Base-by-base conservation (phyloP, 371 early-diverging fungal genomes). In the Mortierella sp. region DNA sequence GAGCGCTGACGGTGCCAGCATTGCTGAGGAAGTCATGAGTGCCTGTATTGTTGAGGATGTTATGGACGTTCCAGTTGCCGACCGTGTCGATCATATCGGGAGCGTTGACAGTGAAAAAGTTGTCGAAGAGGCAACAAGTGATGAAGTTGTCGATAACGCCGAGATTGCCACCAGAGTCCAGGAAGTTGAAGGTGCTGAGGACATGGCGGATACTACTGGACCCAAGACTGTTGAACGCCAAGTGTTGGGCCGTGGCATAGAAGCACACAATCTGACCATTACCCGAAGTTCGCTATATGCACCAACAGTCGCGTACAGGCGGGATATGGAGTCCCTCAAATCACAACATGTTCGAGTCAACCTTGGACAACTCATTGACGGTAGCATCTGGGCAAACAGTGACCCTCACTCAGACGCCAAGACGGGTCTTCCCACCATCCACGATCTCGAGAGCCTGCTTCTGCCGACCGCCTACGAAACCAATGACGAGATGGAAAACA, bases 281-380 rank as follows among this genome's bases (percentile, higher is more conserved):
- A 26, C 2, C 30, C 23, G 50, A 17, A n/a, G 30, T 28, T 14
- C 31, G 30, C 50, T 50, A 23, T 50, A 50, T 28, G 50, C 50
- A n/a, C 50, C 50, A 28, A 30, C 30, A n/a, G n/a, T 30, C 27
- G 14, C 50, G 28, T 30, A 50, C 30, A 14, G 31, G 30, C 26
- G 28, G 30, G 9, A 50, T 6, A 50, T 50, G 50, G 50, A 50
- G 30, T n/a, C 50, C 28, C 26, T 50, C 30, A 50, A 50, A 28
- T 23, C 50, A 12, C 50, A 50, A 14, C 26, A 6, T n/a, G 30
- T 50, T 8, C 28, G 17, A 17, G 50, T 50, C 23, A 50, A 50
- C 28, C 50, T 28, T 28, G 19, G 50, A 15, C 27, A 27, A 23
- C 50, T n/a, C 28, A 50, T 50, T 28, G 50, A 28, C n/a, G 50